A percentile compares a stretch with the other conserved stretches of the same genome.
Conservation (phyloP, 148 eudicot genomes). For the Persicaria tinctoria region DNA sequence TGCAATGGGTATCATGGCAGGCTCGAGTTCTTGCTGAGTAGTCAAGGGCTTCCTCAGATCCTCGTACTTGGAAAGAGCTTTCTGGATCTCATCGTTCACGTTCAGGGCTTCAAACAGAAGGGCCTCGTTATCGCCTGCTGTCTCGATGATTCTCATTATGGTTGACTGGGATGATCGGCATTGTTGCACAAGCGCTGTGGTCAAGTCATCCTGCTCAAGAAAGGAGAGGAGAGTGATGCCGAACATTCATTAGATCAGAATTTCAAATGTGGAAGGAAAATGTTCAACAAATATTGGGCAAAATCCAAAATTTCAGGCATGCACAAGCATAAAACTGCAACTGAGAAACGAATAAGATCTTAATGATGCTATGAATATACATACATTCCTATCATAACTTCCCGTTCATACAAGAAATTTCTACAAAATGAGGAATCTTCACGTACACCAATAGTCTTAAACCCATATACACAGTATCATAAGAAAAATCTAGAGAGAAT, state of each 20-base stretch:
- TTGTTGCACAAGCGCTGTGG: constrained; percentile 73
- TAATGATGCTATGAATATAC: background rate
- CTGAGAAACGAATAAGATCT: background rate
- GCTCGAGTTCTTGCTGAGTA: constrained; percentile 50
- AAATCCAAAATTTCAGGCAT: background rate
- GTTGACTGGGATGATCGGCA: constrained; percentile 70
- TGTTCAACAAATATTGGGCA: background rate
- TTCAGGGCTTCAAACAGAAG: constrained; percentile 91
- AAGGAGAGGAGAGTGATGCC: background rate
- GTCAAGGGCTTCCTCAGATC: constrained; percentile 54
- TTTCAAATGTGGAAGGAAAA: background rate
- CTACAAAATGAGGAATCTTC: background rate
- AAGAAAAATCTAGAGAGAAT: too few relatives aligned
- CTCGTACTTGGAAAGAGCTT: constrained; percentile 68
- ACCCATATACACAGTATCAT: background rate
- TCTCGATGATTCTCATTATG: constrained; percentile 71
- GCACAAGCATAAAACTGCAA: background rate
- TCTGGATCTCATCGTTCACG: constrained; percentile 88
- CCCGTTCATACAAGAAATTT: background rate
- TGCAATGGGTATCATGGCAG: constrained; percentile 88
- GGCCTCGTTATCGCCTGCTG: constrained; percentile 85
- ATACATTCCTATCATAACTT: background rate
- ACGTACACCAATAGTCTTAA: background rate
- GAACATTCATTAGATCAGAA: background rate
- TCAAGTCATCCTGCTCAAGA: constrained; percentile 78